Conservation (phyloP, 495 filamentous ascomycete species). For the Paragyromitra xinjiangensis region DNA sequence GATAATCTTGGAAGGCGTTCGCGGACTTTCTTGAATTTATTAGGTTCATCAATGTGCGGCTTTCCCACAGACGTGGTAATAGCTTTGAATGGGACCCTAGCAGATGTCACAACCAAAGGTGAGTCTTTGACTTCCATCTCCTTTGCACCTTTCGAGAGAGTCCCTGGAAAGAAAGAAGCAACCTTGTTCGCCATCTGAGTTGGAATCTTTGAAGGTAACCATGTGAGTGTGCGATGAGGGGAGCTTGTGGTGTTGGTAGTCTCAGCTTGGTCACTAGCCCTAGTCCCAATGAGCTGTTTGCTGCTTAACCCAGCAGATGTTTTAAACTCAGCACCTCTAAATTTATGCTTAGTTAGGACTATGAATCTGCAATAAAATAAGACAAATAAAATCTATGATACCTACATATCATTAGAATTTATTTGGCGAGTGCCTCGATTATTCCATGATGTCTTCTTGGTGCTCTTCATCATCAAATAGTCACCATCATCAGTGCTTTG, state of each 20-base stretch:
- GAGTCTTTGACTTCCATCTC: not conserved
- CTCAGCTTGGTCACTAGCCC: conserved; percentile 13
- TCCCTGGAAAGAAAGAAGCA: conserved; percentile 24
- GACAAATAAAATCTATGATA: not conserved
- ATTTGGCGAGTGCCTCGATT: not conserved
- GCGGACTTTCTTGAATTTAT: conserved; percentile 6
- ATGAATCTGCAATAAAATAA: not conserved
- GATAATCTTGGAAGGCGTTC: conserved; percentile 16
- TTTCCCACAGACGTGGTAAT: not conserved
- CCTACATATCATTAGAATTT: conserved; percentile 13
- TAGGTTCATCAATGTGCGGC: conserved; percentile 8
- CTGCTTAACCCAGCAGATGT: not conserved
- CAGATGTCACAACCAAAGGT: conserved; percentile 3
- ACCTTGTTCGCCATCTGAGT: conserved; percentile 19
- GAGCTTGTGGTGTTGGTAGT: not conserved
- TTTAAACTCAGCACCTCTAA: conserved; percentile 7
- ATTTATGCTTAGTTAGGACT: conserved; percentile 14
- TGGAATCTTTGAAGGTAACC: conserved; percentile 15
- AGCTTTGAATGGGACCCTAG: not conserved
- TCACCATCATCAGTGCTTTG: conserved; percentile 39
- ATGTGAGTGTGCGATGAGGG: conserved; percentile 17
- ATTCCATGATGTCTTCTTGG: conserved; percentile 19
- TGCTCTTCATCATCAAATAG: conserved; percentile 29
- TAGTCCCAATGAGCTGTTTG: conserved; percentile 19
- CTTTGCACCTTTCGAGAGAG: conserved; percentile 7